Evolutionary conservation across 345 rosid species (phyloP).

Genomic region (Odontarrhena argentea): DNA sequence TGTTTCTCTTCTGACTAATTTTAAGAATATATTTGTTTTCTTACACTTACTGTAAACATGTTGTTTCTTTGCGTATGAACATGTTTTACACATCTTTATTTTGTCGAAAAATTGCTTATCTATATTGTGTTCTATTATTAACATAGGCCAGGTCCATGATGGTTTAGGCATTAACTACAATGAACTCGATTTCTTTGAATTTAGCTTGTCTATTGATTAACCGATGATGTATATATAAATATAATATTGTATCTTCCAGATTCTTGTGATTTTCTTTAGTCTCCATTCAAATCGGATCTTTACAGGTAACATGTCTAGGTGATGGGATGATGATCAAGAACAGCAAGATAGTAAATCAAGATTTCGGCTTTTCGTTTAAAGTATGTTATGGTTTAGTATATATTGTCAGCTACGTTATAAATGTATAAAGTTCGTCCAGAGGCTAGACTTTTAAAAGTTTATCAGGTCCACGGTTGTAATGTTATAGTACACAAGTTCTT

Average conservation of each 20-base stretch:
- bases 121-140: background rate
- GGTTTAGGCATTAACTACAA: slow-evolving; percentile 24
- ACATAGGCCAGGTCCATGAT: background rate
- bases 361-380: no score
- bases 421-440: slow-evolving; percentile 16
- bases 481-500: slow-evolving; percentile 5
- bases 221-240: background rate
- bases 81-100: background rate
- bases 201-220: slow-evolving; percentile 8
- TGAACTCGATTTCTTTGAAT: slow-evolving; percentile 19
- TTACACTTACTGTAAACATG: no score
- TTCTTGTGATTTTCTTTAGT: slow-evolving; percentile 9
- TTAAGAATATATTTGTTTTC: background rate
- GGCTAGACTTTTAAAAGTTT: background rate
- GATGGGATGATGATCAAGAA: slow-evolving; percentile 23
- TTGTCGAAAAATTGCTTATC: no score
- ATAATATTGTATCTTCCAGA: slow-evolving; percentile 3
- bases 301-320: background rate
- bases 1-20: slow-evolving; percentile 3
- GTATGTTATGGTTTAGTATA: background rate
- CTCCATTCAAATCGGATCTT: slow-evolving; percentile 2
- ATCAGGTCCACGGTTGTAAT: slow-evolving; percentile 1
- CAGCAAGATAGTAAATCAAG: background rate
- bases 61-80: background rate
- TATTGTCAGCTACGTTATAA: background rate